These are phyloP conservation scores for Aspergillus luchuensis DNA, from an alignment of 2,329 filamentous ascomycete genomes.

Conservation along the genomic window DNA sequence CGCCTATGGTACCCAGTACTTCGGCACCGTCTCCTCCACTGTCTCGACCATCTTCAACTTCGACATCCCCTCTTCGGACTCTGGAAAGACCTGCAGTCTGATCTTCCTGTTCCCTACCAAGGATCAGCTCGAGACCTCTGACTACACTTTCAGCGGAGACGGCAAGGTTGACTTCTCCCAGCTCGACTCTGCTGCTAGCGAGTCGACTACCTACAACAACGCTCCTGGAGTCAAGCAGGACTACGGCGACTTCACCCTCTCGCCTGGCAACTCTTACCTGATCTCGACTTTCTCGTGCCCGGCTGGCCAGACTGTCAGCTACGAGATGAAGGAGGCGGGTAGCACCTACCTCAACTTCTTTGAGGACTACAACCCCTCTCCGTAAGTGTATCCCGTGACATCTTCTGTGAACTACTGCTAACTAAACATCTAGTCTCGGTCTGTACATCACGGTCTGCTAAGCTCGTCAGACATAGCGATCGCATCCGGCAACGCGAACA, in stretches of 20 bases:
- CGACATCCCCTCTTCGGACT: conserved; percentile 58
- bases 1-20: conserved; percentile 56
- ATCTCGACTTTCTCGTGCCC: conserved; percentile 59
- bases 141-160: conserved; percentile 57
- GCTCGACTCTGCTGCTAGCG: conserved; percentile 50
- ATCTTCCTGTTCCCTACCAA: conserved; percentile 66
- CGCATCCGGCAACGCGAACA: conserved; percentile 17
- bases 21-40: conserved; percentile 57
- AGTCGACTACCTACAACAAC: conserved; percentile 57
- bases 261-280: conserved; percentile 57
- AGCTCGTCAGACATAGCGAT: conserved; percentile 13
- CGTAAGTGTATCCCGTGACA: conserved; percentile 37
- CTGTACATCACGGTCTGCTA: conserved; percentile 48
- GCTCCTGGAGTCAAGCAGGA: conserved; percentile 50
- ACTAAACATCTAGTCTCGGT: conserved; percentile 36
- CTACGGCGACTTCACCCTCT: conserved; percentile 49
- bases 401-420: conserved; percentile 9
- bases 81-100: conserved; percentile 64
- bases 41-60: conserved; percentile 69
- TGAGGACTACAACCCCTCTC: conserved; percentile 62
- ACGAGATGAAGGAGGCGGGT: conserved; percentile 55
- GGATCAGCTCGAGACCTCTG: conserved; percentile 60
- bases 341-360: conserved; percentile 61
- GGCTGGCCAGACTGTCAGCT: conserved; percentile 54
- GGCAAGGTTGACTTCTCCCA: conserved; percentile 58